Conservation (phyloP, 1,139 yeast species). For the Komagataea norvegica region DNA sequence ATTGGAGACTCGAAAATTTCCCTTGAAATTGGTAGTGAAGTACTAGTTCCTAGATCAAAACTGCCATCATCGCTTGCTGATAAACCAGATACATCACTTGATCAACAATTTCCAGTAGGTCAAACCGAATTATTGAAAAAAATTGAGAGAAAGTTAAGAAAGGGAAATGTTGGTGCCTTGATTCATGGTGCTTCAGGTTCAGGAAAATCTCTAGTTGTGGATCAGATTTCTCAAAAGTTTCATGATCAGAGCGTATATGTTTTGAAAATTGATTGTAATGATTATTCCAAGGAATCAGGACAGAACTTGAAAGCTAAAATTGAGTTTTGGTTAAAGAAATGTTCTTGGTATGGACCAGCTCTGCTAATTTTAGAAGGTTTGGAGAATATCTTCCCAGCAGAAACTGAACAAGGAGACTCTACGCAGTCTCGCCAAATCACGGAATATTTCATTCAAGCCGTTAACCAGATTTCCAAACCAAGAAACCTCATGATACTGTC, state of each 20-base stretch:
- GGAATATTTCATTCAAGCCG: slow-evolving; percentile 32
- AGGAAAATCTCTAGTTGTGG: slow-evolving; percentile 56
- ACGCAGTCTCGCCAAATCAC: slow-evolving; percentile 46
- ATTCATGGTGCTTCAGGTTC: slow-evolving; percentile 63
- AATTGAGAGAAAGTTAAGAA: slow-evolving; percentile 40
- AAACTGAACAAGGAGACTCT: slow-evolving; percentile 62
- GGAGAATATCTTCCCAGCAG: slow-evolving; percentile 72
- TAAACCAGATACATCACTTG: slow-evolving; percentile 4
- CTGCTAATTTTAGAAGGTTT: slow-evolving; percentile 73
- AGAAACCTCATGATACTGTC: slow-evolving; percentile 31
- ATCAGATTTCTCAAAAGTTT: slow-evolving; percentile 39
- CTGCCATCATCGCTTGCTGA: slow-evolving; percentile 29
- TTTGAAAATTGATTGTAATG: slow-evolving; percentile 48
- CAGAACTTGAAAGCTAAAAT: slow-evolving; percentile 47
- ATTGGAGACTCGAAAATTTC: slow-evolving; percentile 30
- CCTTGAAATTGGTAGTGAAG: slow-evolving; percentile 50
- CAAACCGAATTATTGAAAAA: slow-evolving; percentile 43
- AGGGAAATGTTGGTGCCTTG: slow-evolving; percentile 51
- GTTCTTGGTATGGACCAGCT: slow-evolving; percentile 80
- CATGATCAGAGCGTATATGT: slow-evolving; percentile 40
- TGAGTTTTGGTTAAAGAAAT: slow-evolving; percentile 49
- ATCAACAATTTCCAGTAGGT: slow-evolving; percentile 44
- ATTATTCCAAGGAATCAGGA: slow-evolving; percentile 52
- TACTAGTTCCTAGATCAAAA: slow-evolving; percentile 48
- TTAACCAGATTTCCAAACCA: slow-evolving; percentile 33